phyloP scores from a whole-genome alignment of 2,329 filamentous ascomycete genomes.

The Cordyceps fumosorosea region DNA sequence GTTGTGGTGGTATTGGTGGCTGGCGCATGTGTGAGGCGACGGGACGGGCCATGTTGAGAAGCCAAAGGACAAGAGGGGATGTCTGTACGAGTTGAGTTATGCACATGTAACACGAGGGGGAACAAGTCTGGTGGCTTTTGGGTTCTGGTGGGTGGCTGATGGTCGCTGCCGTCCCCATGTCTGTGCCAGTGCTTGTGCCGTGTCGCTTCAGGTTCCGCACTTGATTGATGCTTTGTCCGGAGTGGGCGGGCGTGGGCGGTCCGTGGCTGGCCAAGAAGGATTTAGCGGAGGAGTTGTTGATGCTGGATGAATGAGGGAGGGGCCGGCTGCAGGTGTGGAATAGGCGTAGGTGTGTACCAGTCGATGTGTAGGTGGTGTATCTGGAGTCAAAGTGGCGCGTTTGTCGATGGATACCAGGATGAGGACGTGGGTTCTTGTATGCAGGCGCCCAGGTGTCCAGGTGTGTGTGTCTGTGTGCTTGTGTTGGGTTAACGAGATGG shows the following conservation, averaged over 20 bases:
- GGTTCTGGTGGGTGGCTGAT: neutral
- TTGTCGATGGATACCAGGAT: slow-evolving; percentile 1
- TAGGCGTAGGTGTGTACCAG: too few relatives aligned
- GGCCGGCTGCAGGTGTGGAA: neutral
- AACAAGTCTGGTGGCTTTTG: neutral
- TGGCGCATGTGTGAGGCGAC: neutral
- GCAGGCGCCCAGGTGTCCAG: neutral
- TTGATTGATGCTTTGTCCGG: neutral
- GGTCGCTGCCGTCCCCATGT: neutral
- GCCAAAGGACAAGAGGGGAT: neutral
- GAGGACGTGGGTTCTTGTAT: neutral
- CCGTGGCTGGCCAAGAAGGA: neutral
- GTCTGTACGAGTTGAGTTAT: neutral
- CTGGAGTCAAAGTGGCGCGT: neutral
- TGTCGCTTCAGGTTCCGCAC: neutral
- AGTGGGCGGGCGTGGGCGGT: neutral
- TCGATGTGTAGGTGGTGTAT: neutral
- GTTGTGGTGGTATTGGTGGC: slow-evolving; percentile 2
- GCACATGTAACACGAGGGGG: neutral
- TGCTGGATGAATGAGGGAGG: neutral
- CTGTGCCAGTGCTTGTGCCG: neutral
- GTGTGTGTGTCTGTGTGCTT: neutral
- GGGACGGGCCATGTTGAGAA: neutral
- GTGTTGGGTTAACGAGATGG: neutral
- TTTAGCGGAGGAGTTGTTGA: neutral